Evolutionary conservation across 257 asterid genomes (phyloP), one percentile per base, ranked within the genome.

Genomic region (Solanum sitiens): DNA sequence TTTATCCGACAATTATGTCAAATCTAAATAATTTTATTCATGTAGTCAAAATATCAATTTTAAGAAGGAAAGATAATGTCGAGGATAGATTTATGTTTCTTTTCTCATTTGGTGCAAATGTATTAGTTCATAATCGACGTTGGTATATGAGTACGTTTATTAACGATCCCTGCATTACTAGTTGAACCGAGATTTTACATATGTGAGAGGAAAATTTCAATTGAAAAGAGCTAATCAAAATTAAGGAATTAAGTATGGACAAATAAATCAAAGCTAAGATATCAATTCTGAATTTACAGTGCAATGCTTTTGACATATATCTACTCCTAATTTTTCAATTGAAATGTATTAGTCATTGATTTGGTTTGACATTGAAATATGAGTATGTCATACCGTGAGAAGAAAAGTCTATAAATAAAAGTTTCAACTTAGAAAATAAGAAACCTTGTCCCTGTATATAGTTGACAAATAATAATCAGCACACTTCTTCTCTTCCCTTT

Each of bases 121-220:
- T 12, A 11, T 15, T 23, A 75, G 59, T 40, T 40, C 25, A 23
- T 42, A n/a, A 76, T 42, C 37, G 14, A 76, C 37, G 39, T 37
- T 37, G 0, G 0, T 37, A 37, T 0, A 1, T 0, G 7, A 37
- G 39, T 35, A 35, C 0, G 0, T 5, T 35, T 35, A 5, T 37
- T 37, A 37, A 37, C 39, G 23, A 59, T 59, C 67, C n/a, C 21
- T 59, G 27, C 12, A 59, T 59, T 2, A 59, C 67, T 59, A 20
- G 1, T 59, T 30, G n/a, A 70, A 30, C n/a, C 40, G 40, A 75
- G 33, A 40, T 39, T 75, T 10, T 40, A 75, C 8, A 12, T 23
- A 75, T 74, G 14, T 13, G 53, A 37, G 82, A 39, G 83, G n/a
- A 12, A 39, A 21, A 21, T 0, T 56, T 56, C 25, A 56, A 56